Evolutionary conservation across 176 grass and related monocot species (phyloP).

Genomic region (Triticum monococcum): DNA sequence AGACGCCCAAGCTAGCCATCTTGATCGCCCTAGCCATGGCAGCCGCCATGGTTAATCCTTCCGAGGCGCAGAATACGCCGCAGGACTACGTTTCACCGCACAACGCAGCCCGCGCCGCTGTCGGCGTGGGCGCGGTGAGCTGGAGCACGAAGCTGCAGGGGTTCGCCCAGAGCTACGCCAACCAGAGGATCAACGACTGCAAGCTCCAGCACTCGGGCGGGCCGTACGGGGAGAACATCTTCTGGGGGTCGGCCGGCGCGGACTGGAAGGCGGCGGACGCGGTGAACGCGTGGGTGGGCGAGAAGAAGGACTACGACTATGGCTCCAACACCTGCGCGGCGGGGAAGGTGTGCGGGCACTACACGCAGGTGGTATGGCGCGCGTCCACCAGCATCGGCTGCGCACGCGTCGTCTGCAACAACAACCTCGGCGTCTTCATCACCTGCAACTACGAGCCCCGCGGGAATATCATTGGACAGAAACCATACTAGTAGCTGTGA

Average conservation of each 20-base stretch:
- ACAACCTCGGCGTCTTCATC: background rate
- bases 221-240: slow-evolving; percentile 47
- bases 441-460: background rate
- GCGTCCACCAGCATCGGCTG: background rate
- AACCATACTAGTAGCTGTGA: background rate
- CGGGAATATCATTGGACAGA: background rate
- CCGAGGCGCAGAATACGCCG: background rate
- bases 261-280: slow-evolving; percentile 33
- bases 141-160: slow-evolving; percentile 35
- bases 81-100: background rate
- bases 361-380: background rate
- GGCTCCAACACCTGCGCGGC: slow-evolving; percentile 19
- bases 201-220: slow-evolving; percentile 28
- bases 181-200: slow-evolving; percentile 33
- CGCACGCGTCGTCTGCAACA: background rate
- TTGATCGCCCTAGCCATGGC: background rate
- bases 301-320: slow-evolving; percentile 41
- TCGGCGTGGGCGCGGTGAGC: slow-evolving; percentile 17
- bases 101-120: slow-evolving; percentile 28
- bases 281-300: slow-evolving; percentile 15
- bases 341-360: slow-evolving; percentile 40
- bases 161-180: slow-evolving; percentile 27
- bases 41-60: background rate
- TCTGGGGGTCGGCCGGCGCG: background rate
- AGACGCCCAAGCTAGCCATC: background rate